These are phyloP conservation scores for Leccinum aurantiacum DNA, from an alignment of 768 basidiomycete genomes.

Conservation along the genomic window DNA sequence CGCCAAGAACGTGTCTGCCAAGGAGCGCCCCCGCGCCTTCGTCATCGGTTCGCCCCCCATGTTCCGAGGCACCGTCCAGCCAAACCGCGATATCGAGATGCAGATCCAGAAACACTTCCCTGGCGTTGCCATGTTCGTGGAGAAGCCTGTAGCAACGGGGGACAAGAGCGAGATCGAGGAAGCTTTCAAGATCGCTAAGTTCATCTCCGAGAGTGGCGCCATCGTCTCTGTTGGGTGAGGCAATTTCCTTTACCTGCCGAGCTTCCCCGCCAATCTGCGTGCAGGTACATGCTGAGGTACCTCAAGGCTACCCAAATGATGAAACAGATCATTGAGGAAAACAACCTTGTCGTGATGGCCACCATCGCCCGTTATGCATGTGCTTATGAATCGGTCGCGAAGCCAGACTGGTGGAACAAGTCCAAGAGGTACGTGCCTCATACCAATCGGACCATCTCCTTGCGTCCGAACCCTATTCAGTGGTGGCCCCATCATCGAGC, in stretches of 20 bases:
- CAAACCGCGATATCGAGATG: conserved; percentile 82
- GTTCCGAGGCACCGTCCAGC: conserved; percentile 77
- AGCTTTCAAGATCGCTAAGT: conserved; percentile 68
- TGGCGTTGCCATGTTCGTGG: conserved; percentile 84
- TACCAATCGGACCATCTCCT: neutral
- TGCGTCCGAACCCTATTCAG: conserved; percentile 28
- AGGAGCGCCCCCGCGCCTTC: conserved; percentile 74
- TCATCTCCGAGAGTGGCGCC: conserved; percentile 65
- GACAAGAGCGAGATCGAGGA: conserved; percentile 65
- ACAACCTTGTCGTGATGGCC: conserved; percentile 92
- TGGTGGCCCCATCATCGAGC: conserved; percentile 82
- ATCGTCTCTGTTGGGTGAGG: conserved; percentile 87
- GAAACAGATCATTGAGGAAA: conserved; percentile 94
- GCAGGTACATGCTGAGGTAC: conserved; percentile 91
- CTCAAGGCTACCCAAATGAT: conserved; percentile 93
- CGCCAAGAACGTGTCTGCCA: conserved; percentile 61
- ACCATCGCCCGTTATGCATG: conserved; percentile 94
- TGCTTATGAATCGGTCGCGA: conserved; percentile 77
- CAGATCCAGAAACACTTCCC: conserved; percentile 89
- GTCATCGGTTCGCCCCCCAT: conserved; percentile 92
- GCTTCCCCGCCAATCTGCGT: neutral
- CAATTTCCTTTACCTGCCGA: conserved; percentile 4
- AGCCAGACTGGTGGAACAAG: conserved; percentile 94
- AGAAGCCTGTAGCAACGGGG: conserved; percentile 91
- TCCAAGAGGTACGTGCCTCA: conserved; percentile 66